Evolutionary conservation across 345 rosid species (phyloP), one percentile per base, ranked within the genome.

Genomic region (Salix dunnii): DNA sequence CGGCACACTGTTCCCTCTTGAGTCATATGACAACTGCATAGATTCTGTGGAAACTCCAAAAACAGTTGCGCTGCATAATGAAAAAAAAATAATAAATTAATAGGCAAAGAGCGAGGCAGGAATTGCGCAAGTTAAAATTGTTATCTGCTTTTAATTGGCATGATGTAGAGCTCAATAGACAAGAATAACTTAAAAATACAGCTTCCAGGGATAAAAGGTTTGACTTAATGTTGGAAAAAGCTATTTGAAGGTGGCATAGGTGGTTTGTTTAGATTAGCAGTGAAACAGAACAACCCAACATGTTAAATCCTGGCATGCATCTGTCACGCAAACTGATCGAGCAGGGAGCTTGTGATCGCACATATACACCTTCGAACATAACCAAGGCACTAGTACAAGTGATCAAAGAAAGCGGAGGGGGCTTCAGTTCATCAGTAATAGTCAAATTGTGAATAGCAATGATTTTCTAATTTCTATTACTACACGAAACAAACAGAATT

Each of bases 21-120:
- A 48, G 78, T 81, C 84, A 74, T 70, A 81, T 9, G 84, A 81
- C 53, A 81, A 77, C 72, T 81, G 84, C 84, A 81, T 81, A 5
- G 84, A 81, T 69, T 81, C 84, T 51, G 84, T 81, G n/a, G 84
- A 81, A 74, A 81, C 84, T 74, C 84, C 84, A 70, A 81, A 81
- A 27, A 81, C 84, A 14, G 84, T 81, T 28, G 84, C 20, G 36
- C 84, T 81, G 55, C 84, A 81, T 36, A 8, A 78, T 74, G 55
- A 74, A 23, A 68, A 25, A 21, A 13, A n/a, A 23, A 21, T 8
- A 17, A 64, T 23, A 25, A 46, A 12, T 61, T 21, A 73, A 23
- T 55, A 28, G 55, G 72, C n/a, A 42, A 53, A 55, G 40, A 17
- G n/a, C 68, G 18, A 55, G 51, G 55, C 20, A 68, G 43, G 33